Evolutionary conservation across 495 filamentous ascomycete species (phyloP).

Genomic region (Evernia prunastri): DNA sequence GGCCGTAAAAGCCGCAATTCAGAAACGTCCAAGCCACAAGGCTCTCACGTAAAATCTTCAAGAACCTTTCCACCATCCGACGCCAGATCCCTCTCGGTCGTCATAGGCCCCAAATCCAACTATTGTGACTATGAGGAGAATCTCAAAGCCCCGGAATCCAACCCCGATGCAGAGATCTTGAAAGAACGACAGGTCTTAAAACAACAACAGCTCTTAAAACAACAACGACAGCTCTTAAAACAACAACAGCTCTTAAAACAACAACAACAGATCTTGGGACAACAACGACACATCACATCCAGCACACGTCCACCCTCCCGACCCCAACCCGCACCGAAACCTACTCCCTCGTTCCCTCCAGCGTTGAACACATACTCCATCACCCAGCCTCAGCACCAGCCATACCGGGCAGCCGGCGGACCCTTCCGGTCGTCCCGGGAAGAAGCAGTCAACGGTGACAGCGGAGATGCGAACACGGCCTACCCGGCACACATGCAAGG

Average conservation of each 20-base stretch:
- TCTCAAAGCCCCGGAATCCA: background rate
- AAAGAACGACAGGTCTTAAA: no score
- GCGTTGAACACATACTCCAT: background rate
- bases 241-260: no score
- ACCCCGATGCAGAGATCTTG: no score
- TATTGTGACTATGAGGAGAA: background rate
- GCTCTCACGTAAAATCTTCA: background rate
- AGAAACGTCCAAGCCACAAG: no score
- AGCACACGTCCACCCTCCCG: background rate
- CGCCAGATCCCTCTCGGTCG: no score
- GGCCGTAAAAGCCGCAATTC: background rate
- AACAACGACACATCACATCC: background rate
- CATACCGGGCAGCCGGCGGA: background rate
- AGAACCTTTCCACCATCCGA: background rate
- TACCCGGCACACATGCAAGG: background rate
- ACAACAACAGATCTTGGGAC: no score
- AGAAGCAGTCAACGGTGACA: background rate
- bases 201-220: no score
- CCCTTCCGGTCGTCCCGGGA: background rate
- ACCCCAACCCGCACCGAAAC: background rate
- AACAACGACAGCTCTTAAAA: no score
- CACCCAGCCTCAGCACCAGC: background rate
- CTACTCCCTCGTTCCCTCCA: background rate
- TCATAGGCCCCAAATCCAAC: background rate
- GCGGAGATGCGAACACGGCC: background rate